Conservation (phyloP, 768 basidiomycete genomes). For the Candolleomyces efflorescens region DNA sequence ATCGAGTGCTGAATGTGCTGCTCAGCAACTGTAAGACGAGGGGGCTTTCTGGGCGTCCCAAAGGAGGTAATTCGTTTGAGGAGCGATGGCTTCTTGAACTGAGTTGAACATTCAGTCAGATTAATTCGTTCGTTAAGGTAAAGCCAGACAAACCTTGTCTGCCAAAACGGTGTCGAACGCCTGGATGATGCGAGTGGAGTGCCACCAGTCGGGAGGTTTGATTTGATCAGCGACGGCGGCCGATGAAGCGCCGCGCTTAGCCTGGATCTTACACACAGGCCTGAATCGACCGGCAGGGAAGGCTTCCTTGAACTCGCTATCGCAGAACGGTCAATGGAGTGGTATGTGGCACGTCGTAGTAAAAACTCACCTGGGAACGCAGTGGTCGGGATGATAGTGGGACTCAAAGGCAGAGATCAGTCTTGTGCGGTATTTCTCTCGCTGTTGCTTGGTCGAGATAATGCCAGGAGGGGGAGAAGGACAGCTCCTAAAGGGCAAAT, state of each 20-base stretch:
- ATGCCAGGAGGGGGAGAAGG: conserved; percentile 71
- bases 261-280: conserved; percentile 86
- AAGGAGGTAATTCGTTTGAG: conserved; percentile 81
- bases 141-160: conserved; percentile 55
- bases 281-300: conserved; percentile 92
- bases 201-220: conserved; percentile 92
- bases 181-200: conserved; percentile 84
- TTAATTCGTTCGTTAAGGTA: background rate
- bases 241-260: conserved; percentile 74
- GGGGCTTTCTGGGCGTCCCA: conserved; percentile 63
- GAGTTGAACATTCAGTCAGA: conserved; percentile 7
- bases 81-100: conserved; percentile 88
- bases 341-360: background rate
- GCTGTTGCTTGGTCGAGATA: conserved; percentile 73
- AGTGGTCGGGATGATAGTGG: conserved; percentile 87
- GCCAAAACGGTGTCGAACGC: conserved; percentile 86
- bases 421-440: conserved; percentile 74
- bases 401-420: conserved; percentile 77
- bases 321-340: conserved; percentile 11
- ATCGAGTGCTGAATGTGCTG: conserved; percentile 85
- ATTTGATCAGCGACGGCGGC: conserved; percentile 86
- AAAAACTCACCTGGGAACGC: conserved; percentile 56
- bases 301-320: conserved; percentile 89
- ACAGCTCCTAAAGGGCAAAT: conserved; percentile 50
- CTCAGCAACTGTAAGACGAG: conserved; percentile 74